phyloP scores from a whole-genome alignment of 768 basidiomycete genomes.

The Phlegmacium glaucopus region DNA sequence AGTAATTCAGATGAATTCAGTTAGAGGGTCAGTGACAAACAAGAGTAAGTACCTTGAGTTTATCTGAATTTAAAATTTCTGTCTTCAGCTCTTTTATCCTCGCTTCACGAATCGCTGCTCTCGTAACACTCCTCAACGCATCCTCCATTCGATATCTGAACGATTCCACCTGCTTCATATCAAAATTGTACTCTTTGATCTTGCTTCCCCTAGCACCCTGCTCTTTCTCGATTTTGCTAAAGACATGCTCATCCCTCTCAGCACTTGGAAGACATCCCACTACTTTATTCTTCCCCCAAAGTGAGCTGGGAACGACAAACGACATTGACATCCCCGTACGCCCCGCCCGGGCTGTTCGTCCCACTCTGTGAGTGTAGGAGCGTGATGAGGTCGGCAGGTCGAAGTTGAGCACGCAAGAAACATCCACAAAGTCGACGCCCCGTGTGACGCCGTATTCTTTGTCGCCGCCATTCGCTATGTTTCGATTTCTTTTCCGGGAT shows the following conservation, averaged over 20 bases:
- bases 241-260: slow-evolving; percentile 72
- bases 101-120: slow-evolving; percentile 84
- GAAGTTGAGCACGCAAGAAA: slow-evolving; percentile 97
- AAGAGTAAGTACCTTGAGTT: slow-evolving; percentile 71
- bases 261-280: slow-evolving; percentile 69
- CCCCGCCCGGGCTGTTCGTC: slow-evolving; percentile 95
- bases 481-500: slow-evolving; percentile 47
- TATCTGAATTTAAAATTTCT: slow-evolving; percentile 94
- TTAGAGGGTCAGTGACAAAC: not conserved
- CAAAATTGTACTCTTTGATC: slow-evolving; percentile 90
- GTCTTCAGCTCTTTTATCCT: slow-evolving; percentile 89
- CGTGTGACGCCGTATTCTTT: slow-evolving; percentile 92
- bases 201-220: slow-evolving; percentile 58
- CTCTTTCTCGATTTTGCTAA: slow-evolving; percentile 72
- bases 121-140: slow-evolving; percentile 84
- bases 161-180: slow-evolving; percentile 94
- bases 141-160: slow-evolving; percentile 99
- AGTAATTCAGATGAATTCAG: not conserved
- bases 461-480: slow-evolving; percentile 49
- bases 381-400: slow-evolving; percentile 88
- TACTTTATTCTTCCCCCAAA: slow-evolving; percentile 73
- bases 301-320: slow-evolving; percentile 69
- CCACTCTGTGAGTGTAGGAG: slow-evolving; percentile 93
- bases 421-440: slow-evolving; percentile 95
- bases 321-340: slow-evolving; percentile 90